Evolutionary conservation across 805 yeast species (phyloP).

Genomic region (Cyberlindnera euphorbiiphila): DNA sequence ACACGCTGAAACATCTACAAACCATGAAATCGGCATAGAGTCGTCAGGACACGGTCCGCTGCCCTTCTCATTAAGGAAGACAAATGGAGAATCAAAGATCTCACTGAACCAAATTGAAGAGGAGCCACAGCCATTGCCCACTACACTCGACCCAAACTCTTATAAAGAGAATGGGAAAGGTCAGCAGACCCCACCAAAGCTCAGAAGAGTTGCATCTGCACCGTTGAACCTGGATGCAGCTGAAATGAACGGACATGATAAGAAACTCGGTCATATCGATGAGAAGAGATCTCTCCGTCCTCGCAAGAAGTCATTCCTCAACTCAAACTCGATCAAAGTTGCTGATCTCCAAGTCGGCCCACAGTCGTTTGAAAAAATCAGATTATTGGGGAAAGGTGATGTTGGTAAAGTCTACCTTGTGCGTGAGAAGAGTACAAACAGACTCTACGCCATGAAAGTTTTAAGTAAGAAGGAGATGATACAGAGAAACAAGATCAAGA

Average conservation of each 20-base stretch:
- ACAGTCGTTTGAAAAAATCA: constrained; percentile 81
- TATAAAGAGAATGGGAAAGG: background rate
- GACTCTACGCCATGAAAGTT: constrained; percentile 89
- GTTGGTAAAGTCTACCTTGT: constrained; percentile 96
- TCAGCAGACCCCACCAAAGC: constrained; percentile 29
- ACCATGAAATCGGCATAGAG: constrained; percentile 10
- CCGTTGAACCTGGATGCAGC: constrained; percentile 50
- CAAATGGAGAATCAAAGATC: constrained; percentile 14
- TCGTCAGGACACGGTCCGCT: constrained; percentile 27
- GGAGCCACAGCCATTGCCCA: constrained; percentile 21
- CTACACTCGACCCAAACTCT: background rate
- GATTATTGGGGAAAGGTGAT: constrained; percentile 93
- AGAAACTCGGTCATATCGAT: constrained; percentile 17
- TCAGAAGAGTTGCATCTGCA: constrained; percentile 81
- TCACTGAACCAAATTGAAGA: constrained; percentile 34
- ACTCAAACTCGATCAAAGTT: constrained; percentile 69
- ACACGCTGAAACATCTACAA: constrained; percentile 32
- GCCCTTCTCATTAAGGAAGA: constrained; percentile 29
- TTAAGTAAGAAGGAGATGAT: constrained; percentile 90
- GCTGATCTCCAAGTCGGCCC: constrained; percentile 81
- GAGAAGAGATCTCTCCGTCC: constrained; percentile 28
- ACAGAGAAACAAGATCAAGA: constrained; percentile 86
- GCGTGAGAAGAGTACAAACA: constrained; percentile 68
- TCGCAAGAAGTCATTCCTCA: constrained; percentile 46
- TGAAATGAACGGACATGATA: constrained; percentile 25